These are phyloP conservation scores for Diaporthe sp. DNA, from an alignment of 2,329 filamentous ascomycete species.

Conservation along the genomic window DNA sequence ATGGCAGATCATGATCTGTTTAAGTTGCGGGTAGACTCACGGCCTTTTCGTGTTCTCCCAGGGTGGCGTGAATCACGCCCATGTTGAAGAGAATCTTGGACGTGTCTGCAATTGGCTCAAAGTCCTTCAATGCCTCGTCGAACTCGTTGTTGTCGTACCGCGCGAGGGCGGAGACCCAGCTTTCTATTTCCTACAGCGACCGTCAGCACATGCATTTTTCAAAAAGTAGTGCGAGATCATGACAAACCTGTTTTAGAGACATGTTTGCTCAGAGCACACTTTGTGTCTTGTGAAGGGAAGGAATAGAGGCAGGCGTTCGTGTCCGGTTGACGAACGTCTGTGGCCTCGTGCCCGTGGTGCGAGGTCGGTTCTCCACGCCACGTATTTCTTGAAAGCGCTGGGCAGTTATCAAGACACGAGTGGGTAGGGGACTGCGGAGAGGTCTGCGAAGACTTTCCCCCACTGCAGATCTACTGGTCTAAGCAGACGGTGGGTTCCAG, in stretches of 20 bases:
- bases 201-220: slow-evolving; percentile 17
- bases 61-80: slow-evolving; percentile 95
- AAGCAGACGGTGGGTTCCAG: slow-evolving; percentile 22
- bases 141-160: slow-evolving; percentile 98
- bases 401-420: slow-evolving; percentile 27
- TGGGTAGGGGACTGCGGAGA: slow-evolving; percentile 25
- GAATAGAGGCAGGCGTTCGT: slow-evolving; percentile 25
- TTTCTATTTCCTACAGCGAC: slow-evolving; percentile 88
- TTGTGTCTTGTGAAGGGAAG: not conserved
- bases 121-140: slow-evolving; percentile 85
- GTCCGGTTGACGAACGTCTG: slow-evolving; percentile 28
- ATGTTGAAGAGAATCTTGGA: slow-evolving; percentile 99
- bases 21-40: slow-evolving; percentile 63
- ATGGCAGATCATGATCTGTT: slow-evolving; percentile 2
- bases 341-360: slow-evolving; percentile 8
- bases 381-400: slow-evolving; percentile 18
- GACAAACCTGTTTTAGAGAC: slow-evolving; percentile 54
- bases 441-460: slow-evolving; percentile 4
- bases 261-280: slow-evolving; percentile 40
- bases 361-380: not conserved
- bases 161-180: slow-evolving; percentile 91
- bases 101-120: slow-evolving; percentile 90
- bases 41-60: slow-evolving; percentile 95
- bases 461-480: slow-evolving; percentile 16
- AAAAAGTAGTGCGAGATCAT: too few relatives aligned